These are phyloP conservation scores for Lasiodiplodia citricola DNA, from an alignment of 2,329 filamentous ascomycete genomes.

Conservation along the genomic window DNA sequence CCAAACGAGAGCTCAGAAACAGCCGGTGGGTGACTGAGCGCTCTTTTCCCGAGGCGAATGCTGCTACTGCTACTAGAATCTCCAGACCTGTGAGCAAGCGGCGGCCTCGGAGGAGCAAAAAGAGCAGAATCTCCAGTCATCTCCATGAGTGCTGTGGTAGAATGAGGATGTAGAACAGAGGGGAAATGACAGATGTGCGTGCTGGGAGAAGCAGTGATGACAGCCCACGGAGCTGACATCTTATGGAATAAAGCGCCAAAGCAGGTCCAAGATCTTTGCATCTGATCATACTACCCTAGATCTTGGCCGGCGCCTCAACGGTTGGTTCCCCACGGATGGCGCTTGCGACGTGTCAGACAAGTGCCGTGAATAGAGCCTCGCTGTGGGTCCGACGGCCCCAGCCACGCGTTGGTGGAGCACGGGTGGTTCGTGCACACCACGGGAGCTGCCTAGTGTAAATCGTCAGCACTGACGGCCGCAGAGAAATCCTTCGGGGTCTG, in stretches of 20 bases:
- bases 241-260: background rate
- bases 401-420: slow-evolving; percentile 3
- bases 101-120: slow-evolving; percentile 4
- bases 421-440: background rate
- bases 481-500: background rate
- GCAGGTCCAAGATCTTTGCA: background rate
- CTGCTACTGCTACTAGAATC: slow-evolving; percentile 8
- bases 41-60: slow-evolving; percentile 11
- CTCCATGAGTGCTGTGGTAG: background rate
- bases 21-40: slow-evolving; percentile 10
- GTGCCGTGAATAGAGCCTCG: slow-evolving; percentile 6
- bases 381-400: background rate
- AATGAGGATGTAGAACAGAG: background rate
- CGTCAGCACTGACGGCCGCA: background rate
- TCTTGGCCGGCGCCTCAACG: background rate
- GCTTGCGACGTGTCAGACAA: background rate
- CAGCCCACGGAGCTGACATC: background rate
- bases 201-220: background rate
- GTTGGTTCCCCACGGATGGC: background rate
- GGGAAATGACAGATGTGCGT: background rate
- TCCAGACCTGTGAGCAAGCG: slow-evolving; percentile 6
- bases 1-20: slow-evolving; percentile 6
- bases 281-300: background rate
- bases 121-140: background rate
- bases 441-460: background rate